These are phyloP conservation scores for Mycena amicta DNA, from an alignment of 768 basidiomycete species.

Conservation along the genomic window DNA sequence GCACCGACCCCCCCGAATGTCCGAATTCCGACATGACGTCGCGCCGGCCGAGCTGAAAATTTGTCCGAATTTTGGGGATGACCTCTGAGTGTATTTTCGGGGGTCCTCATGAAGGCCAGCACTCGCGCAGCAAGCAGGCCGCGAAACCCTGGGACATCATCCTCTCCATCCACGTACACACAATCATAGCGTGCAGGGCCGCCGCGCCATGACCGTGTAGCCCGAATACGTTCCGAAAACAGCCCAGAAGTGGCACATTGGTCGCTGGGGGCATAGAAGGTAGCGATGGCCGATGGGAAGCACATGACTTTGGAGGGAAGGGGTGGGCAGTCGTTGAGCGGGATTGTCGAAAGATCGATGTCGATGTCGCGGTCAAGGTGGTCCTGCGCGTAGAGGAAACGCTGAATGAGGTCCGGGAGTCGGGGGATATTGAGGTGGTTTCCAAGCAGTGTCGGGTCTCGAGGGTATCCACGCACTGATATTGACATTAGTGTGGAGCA, in stretches of 20 bases:
- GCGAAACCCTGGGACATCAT: conserved; percentile 24
- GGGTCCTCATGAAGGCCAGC: conserved; percentile 31
- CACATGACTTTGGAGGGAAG: conserved; percentile 19
- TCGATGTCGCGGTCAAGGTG: neutral
- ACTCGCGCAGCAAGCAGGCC: conserved; percentile 28
- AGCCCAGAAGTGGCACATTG: conserved; percentile 19
- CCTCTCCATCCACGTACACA: conserved; percentile 26
- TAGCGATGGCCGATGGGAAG: conserved; percentile 31
- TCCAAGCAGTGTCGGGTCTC: neutral
- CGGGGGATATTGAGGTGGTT: neutral
- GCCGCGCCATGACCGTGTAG: conserved; percentile 21
- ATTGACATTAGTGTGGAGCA: neutral
- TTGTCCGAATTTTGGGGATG: too few relatives aligned
- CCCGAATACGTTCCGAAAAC: conserved; percentile 21
- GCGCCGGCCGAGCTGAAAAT: too few relatives aligned
- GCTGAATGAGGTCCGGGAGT: neutral
- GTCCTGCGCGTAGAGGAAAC: neutral
- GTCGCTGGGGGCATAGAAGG: conserved; percentile 29
- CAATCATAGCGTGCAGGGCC: conserved; percentile 16
- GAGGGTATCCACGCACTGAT: neutral
- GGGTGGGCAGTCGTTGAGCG: neutral
- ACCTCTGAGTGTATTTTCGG: too few relatives aligned
- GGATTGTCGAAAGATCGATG: conserved; percentile 12
- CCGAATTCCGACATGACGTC: too few relatives aligned
- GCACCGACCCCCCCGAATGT: too few relatives aligned